A percentile compares a stretch with the other conserved stretches of the same genome.
These are phyloP conservation scores for Melanogaster broomeanus DNA, from an alignment of 768 basidiomycete species.

Conservation along the genomic window DNA sequence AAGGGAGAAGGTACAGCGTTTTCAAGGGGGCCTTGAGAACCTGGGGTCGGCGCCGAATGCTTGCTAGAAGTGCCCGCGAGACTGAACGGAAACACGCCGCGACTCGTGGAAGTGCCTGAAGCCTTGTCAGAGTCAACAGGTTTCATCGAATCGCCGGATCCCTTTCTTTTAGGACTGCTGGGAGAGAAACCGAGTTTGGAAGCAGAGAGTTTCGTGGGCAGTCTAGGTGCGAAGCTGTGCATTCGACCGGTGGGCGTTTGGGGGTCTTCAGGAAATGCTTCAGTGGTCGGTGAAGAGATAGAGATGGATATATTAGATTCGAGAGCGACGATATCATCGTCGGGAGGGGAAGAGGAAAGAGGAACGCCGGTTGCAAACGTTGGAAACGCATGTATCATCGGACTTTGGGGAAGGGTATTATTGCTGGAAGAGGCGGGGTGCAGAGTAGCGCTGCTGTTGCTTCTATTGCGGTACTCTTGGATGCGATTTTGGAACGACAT, in stretches of 20 bases:
- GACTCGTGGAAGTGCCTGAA: conserved; percentile 8
- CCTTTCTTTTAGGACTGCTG: conserved; percentile 59
- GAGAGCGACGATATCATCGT: conserved; percentile 16
- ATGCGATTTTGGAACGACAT: conserved; percentile 58
- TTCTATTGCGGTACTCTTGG: conserved; percentile 65
- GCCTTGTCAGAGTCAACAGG: conserved; percentile 32
- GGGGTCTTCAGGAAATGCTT: conserved; percentile 36
- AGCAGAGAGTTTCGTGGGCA: conserved; percentile 66
- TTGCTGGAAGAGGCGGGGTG: conserved; percentile 37
- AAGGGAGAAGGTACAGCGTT: conserved; percentile 45
- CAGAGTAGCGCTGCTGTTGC: conserved; percentile 55
- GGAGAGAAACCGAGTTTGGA: conserved; percentile 48
- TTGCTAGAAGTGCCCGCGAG: conserved; percentile 31
- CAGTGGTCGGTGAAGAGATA: conserved; percentile 44
- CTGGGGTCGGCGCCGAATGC: conserved; percentile 20
- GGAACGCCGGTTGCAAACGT: conserved; percentile 23
- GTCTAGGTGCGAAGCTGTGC: conserved; percentile 70
- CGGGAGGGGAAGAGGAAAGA: conserved; percentile 28
- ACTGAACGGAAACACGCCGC: conserved; percentile 34
- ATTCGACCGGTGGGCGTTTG: conserved; percentile 61
- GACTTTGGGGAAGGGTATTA: conserved; percentile 28
- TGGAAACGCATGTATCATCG: conserved; percentile 46
- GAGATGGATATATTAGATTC: conserved; percentile 48
- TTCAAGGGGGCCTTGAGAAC: conserved; percentile 11
- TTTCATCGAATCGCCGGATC: conserved; percentile 39